Evolutionary conservation across 345 rosid genomes (phyloP), one percentile per base, ranked within the genome.

Genomic region (Syzygium grande): DNA sequence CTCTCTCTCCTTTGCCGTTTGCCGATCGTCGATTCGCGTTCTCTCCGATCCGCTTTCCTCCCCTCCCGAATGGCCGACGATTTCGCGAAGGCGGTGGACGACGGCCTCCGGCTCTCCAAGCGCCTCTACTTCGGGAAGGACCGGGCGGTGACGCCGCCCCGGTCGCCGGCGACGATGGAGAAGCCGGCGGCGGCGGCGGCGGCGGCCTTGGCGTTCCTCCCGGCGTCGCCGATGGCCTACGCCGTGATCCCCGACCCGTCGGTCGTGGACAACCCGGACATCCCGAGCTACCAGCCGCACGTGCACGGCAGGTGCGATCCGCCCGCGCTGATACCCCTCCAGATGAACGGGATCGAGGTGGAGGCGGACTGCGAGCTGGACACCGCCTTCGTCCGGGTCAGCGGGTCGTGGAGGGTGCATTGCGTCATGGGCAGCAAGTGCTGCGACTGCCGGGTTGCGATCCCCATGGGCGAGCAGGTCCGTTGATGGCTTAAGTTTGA

Each of bases 271-370:
- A 96, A 97, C 88, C 99, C 99, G 12, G 99, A 96, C 85, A 90
- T 97, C 38, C 97, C 99, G 22, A 96, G 99, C 91, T 97, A 97
- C 90, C 99, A 97, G 94, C 99, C 99, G 23, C 94, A 97, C 91
- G 99, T 97, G 87, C 92, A 97, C 91, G 99, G 99, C 51, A 90
- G 96, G 89, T 96, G 97, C 88, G 96, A 96, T 84, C 98, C 99
- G 8, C 99, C 99, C 4, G 98, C 99, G 61, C 89, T 97, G 80
- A 94, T 97, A 87, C 99, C 99, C 12, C 92, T 97, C 13, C 97
- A 94, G 91, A 96, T 96, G 99, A 95, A 92, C 89, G 91, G 91
- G 21, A 86, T 97, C 68, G 95, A 93, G 87, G 91, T 97, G 41
- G 89, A 92, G 77, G 97, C 93, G 3, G 94, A 95, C 84, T 93